phyloP scores from a whole-genome alignment of 768 basidiomycete species.

The Gymnopilus junonius region DNA sequence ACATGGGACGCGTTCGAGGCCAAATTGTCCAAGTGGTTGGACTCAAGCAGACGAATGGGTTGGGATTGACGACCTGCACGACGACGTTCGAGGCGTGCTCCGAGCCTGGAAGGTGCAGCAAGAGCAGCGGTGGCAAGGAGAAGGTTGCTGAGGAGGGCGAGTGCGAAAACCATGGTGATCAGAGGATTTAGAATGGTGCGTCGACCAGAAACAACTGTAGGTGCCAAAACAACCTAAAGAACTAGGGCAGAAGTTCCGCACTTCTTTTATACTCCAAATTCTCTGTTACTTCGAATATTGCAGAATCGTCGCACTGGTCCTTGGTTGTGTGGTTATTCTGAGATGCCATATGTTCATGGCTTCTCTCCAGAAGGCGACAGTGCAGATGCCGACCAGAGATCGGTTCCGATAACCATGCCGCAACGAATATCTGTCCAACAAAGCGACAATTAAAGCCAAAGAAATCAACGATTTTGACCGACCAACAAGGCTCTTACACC shows the following conservation, averaged over 20 bases:
- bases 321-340: background rate
- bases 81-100: conserved; percentile 17
- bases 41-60: conserved; percentile 8
- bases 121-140: conserved; percentile 17
- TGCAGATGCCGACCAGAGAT: background rate
- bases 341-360: conserved; percentile 1
- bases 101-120: conserved; percentile 21
- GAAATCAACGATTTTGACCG: background rate
- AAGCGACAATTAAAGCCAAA: background rate
- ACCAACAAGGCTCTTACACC: background rate
- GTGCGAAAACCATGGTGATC: conserved; percentile 15
- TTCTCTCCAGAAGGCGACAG: background rate
- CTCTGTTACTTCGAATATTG: background rate
- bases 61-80: conserved; percentile 13
- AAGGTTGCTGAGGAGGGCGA: conserved; percentile 18
- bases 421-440: background rate
- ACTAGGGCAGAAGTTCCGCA: background rate
- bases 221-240: conserved; percentile 1
- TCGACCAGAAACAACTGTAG: background rate
- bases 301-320: background rate
- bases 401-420: background rate
- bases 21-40: background rate
- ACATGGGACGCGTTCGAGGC: conserved; percentile 15
- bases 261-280: conserved; percentile 1
- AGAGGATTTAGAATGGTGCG: background rate